A percentile compares a stretch with the other conserved stretches of the same genome.
These are phyloP conservation scores for Crassisporium funariophilum DNA, from an alignment of 768 basidiomycete genomes.

Conservation along the genomic window DNA sequence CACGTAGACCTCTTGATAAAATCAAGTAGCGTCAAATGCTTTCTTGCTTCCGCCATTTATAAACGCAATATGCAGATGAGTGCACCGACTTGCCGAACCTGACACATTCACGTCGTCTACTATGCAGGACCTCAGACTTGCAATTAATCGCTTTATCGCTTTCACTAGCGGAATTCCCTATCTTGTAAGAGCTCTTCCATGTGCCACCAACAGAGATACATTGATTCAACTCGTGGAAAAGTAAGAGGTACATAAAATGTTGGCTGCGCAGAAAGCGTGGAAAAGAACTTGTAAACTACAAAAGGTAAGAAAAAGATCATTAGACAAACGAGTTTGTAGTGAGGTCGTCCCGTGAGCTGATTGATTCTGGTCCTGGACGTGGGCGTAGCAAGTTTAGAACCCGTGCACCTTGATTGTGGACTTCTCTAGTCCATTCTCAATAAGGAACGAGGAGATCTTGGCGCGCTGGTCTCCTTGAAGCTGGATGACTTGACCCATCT, in stretches of 20 bases:
- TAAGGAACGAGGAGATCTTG: constrained; percentile 89
- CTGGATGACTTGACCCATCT: constrained; percentile 96
- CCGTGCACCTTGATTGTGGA: constrained; percentile 85
- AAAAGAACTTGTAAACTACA: constrained; percentile 10
- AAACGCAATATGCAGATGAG: constrained; percentile 14
- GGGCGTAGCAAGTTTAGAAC: constrained; percentile 53
- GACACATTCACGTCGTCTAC: constrained; percentile 6
- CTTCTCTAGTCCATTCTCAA: constrained; percentile 78
- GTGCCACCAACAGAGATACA: too few species aligned
- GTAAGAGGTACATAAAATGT: too few species aligned
- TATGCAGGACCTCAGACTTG: constrained; percentile 12
- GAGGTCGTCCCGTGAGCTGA: constrained; percentile 12
- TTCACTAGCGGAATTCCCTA: too few species aligned
- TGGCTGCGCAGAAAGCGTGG: too few species aligned
- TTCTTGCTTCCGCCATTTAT: not conserved
- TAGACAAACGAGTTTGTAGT: constrained; percentile 16
- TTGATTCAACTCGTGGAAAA: too few species aligned
- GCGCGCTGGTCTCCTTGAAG: constrained; percentile 96
- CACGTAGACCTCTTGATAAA: constrained; percentile 83
- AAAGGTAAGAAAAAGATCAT: constrained; percentile 7
- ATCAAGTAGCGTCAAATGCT: constrained; percentile 65
- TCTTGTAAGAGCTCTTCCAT: too few species aligned
- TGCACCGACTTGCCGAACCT: constrained; percentile 12
- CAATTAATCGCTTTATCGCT: too few species aligned
- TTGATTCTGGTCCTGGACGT: constrained; percentile 9